These are phyloP conservation scores for Metschnikowia baotianmanensis DNA, from an alignment of 805 yeast species.

Conservation along the genomic window DNA sequence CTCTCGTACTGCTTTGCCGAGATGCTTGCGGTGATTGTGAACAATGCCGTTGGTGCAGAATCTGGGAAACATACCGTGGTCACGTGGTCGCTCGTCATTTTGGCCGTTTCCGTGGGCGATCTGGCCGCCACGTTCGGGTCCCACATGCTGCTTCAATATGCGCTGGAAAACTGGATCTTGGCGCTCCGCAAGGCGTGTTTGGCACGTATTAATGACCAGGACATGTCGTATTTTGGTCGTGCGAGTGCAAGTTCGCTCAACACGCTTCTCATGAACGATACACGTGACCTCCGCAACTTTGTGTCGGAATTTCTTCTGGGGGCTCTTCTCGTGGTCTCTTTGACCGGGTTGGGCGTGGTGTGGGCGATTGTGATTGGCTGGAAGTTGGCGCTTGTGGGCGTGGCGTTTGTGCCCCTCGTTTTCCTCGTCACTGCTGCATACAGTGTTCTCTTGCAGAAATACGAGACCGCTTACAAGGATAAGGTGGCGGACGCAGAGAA, in stretches of 20 bases:
- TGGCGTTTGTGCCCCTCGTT: constrained; percentile 70
- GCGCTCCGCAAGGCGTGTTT: constrained; percentile 51
- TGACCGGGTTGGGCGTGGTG: constrained; percentile 57
- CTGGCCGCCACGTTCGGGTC: constrained; percentile 56
- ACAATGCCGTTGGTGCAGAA: constrained; percentile 14
- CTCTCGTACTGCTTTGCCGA: constrained; percentile 78
- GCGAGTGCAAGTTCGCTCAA: constrained; percentile 52
- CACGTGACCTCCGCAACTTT: constrained; percentile 69
- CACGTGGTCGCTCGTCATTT: constrained; percentile 62
- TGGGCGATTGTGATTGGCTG: constrained; percentile 85
- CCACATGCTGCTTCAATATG: constrained; percentile 47
- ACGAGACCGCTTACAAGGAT: constrained; percentile 61
- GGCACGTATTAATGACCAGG: constrained; percentile 48
- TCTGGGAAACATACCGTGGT: constrained; percentile 15
- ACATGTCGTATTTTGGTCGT: constrained; percentile 49
- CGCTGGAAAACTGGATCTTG: constrained; percentile 69
- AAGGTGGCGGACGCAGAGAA: constrained; percentile 55
- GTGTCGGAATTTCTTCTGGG: constrained; percentile 62
- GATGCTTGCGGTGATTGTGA: constrained; percentile 54
- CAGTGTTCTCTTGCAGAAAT: constrained; percentile 47
- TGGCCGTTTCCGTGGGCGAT: constrained; percentile 63
- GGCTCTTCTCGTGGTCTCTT: constrained; percentile 48
- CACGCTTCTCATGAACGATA: constrained; percentile 74
- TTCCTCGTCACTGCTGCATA: constrained; percentile 49
- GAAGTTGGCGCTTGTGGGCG: constrained; percentile 81